Evolutionary conservation across 225 moss, liverwort and hornwort species (phyloP).

Genomic region (Bryoerythrophyllum caledonicum): DNA sequence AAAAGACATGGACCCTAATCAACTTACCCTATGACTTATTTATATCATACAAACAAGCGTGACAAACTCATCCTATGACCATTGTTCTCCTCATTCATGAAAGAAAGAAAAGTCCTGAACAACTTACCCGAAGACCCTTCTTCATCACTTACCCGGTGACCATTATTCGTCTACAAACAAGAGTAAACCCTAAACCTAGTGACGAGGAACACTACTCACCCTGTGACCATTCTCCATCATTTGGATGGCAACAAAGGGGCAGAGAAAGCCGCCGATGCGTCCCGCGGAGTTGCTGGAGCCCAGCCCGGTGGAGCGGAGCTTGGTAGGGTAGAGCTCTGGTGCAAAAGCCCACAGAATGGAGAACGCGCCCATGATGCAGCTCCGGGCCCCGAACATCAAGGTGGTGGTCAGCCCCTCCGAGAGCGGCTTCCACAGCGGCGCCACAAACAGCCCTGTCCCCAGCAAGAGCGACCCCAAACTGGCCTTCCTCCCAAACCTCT

Average conservation of each 20-base stretch:
- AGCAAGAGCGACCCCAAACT: constrained; percentile 61
- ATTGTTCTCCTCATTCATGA: too few species aligned
- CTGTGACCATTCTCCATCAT: constrained; percentile 80
- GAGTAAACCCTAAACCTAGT: too few species aligned
- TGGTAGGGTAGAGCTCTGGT: constrained; percentile 87
- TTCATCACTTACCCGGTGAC: too few species aligned
- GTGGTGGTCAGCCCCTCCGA: constrained; percentile 51
- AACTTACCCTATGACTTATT: too few species aligned
- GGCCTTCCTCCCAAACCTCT: constrained; percentile 79
- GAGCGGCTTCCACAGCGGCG: constrained; percentile 62
- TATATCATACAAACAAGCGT: too few species aligned
- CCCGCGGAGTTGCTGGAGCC: constrained; percentile 79
- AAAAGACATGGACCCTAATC: too few species aligned
- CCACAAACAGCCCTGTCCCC: constrained; percentile 67
- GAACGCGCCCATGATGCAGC: constrained; percentile 94
- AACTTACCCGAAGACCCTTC: too few species aligned
- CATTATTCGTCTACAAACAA: too few species aligned
- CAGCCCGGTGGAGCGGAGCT: constrained; percentile 72
- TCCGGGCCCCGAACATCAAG: constrained; percentile 89
- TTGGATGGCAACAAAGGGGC: constrained; percentile 87
- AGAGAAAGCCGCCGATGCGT: constrained; percentile 82
- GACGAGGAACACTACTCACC: too few species aligned
- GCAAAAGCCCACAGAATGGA: constrained; percentile 93
- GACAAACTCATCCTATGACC: too few species aligned
- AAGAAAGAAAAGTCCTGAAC: too few species aligned